Evolutionary conservation across 2,329 filamentous ascomycete genomes (phyloP).

Genomic region (Epichloe brachyelytri): DNA sequence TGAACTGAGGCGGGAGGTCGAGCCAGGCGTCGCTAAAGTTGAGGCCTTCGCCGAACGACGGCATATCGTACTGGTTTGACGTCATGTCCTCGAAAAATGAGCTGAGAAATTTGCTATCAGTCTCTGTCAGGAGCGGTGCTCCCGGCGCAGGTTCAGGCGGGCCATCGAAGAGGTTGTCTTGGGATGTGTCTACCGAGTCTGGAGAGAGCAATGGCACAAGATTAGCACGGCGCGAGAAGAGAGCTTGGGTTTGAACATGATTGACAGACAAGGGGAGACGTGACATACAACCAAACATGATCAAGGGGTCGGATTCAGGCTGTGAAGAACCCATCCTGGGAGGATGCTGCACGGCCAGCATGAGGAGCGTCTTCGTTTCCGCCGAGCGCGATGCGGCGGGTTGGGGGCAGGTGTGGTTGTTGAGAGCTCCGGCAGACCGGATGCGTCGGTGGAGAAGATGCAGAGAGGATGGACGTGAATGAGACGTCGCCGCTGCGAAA

Average conservation of each 20-base stretch:
- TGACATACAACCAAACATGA: conserved; percentile 56
- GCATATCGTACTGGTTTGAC: conserved; percentile 34
- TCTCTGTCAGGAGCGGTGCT: conserved; percentile 51
- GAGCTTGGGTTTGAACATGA: neutral
- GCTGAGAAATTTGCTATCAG: conserved; percentile 44
- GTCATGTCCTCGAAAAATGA: conserved; percentile 44
- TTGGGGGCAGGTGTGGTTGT: neutral
- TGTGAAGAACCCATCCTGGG: conserved; percentile 48
- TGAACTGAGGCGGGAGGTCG: conserved; percentile 50
- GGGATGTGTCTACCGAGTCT: conserved; percentile 33
- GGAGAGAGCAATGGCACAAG: conserved; percentile 5
- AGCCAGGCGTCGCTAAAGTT: conserved; percentile 39
- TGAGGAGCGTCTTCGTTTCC: conserved; percentile 30
- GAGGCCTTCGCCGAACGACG: conserved; percentile 38
- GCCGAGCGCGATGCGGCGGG: conserved; percentile 1
- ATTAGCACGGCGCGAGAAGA: conserved; percentile 1
- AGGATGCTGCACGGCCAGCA: conserved; percentile 41
- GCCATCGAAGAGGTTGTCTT: conserved; percentile 33
- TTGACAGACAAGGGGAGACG: neutral
- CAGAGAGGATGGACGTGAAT: neutral
- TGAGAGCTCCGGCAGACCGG: neutral
- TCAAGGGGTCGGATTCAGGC: conserved; percentile 36
- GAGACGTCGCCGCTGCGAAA: neutral
- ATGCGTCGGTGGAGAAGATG: neutral
- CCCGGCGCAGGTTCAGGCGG: conserved; percentile 50